These are phyloP conservation scores for Moesziomyces parantarcticus DNA, from an alignment of 1,284 basidiomycete genomes.

Conservation along the genomic window DNA sequence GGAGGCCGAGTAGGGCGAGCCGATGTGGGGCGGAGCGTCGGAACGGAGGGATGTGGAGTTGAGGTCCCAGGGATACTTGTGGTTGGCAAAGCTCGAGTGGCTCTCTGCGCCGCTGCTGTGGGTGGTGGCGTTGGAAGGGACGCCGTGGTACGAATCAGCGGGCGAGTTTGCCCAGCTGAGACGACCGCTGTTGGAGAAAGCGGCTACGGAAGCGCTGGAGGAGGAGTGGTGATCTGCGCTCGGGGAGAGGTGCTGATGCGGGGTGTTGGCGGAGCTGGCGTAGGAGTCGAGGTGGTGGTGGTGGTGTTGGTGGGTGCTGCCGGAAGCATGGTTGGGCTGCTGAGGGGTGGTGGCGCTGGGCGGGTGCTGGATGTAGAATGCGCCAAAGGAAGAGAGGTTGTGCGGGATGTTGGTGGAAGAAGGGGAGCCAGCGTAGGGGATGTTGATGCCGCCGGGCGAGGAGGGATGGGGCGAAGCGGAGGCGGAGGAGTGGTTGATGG, in stretches of 20 bases:
- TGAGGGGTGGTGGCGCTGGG: constrained; percentile 9
- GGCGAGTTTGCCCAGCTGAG: constrained; percentile 50
- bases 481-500: constrained; percentile 21
- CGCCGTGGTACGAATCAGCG: constrained; percentile 46
- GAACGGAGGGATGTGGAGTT: constrained; percentile 24
- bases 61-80: constrained; percentile 44
- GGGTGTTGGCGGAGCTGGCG: constrained; percentile 37
- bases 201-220: constrained; percentile 39
- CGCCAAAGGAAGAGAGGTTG: constrained; percentile 40
- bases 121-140: constrained; percentile 43
- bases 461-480: constrained; percentile 35
- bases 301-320: constrained; percentile 11
- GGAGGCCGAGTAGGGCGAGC: constrained; percentile 44
- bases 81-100: constrained; percentile 36
- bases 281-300: constrained; percentile 39
- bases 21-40: constrained; percentile 21
- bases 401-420: constrained; percentile 24
- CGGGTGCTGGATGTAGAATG: constrained; percentile 48
- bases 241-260: constrained; percentile 47
- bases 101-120: constrained; percentile 47
- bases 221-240: constrained; percentile 46
- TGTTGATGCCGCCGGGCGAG: constrained; percentile 45
- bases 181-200: constrained; percentile 48
- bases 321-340: constrained; percentile 11
- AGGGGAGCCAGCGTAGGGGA: constrained; percentile 40